These are phyloP conservation scores for Pistacia atlantica DNA, from an alignment of 345 rosid species.

Conservation along the genomic window DNA sequence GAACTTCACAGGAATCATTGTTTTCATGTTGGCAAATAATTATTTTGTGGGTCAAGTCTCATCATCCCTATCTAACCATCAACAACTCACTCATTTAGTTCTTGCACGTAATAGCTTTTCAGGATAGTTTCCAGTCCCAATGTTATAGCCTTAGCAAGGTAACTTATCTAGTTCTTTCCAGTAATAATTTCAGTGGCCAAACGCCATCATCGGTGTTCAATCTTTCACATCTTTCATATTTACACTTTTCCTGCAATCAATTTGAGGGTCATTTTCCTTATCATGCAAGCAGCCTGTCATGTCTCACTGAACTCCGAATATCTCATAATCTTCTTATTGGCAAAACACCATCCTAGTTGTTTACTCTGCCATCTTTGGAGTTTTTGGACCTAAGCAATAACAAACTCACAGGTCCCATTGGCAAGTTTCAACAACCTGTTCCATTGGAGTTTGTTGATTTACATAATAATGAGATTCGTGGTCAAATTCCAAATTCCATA, in stretches of 20 bases:
- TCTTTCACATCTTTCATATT: background rate
- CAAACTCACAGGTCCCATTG: background rate
- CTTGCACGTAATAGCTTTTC: background rate
- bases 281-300: background rate
- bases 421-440: background rate
- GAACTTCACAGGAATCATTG: too few species aligned
- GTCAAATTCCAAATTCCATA: background rate
- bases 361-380: background rate
- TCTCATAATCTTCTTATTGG: background rate
- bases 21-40: background rate
- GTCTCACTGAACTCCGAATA: background rate
- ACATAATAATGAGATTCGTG: background rate
- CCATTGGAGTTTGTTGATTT: background rate
- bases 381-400: background rate
- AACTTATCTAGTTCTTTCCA: background rate
- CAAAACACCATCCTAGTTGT: conserved; percentile 8
- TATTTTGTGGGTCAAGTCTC: conserved; percentile 13
- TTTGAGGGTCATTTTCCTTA: background rate
- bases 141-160: background rate
- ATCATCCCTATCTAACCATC: background rate
- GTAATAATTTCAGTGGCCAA: background rate
- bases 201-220: background rate
- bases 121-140: background rate
- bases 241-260: background rate
- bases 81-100: background rate